A percentile compares a stretch with the other conserved stretches of the same genome.
Evolutionary conservation across 495 filamentous ascomycete genomes (phyloP).

Genomic region (Talaromyces nanjingensis): DNA sequence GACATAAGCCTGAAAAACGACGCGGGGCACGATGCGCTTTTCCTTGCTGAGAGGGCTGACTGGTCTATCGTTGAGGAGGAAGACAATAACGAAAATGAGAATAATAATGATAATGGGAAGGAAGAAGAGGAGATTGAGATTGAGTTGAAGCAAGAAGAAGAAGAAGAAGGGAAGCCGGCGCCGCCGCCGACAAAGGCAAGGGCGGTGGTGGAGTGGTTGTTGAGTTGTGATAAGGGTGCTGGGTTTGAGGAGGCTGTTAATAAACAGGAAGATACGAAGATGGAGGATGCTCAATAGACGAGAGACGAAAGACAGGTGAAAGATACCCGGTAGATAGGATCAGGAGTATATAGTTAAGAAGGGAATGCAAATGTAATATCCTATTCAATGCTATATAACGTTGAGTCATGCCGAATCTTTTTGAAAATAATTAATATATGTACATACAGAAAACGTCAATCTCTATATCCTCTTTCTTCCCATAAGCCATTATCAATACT

Average conservation of each 20-base stretch:
- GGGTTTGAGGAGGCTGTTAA: conserved; percentile 23
- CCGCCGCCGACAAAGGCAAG: conserved; percentile 11
- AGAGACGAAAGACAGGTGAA: not conserved
- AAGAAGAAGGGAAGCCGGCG: conserved; percentile 19
- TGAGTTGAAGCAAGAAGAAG: conserved; percentile 15
- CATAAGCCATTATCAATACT: not conserved
- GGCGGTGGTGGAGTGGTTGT: conserved; percentile 40
- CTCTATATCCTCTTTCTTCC: not conserved
- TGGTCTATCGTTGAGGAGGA: conserved; percentile 21
- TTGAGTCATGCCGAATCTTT: conserved; percentile 10
- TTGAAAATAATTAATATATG: conserved; percentile 11
- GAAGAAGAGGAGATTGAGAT: conserved; percentile 19
- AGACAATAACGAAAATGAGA: conserved; percentile 28
- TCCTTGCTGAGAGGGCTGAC: conserved; percentile 66
- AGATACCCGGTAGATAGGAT: not conserved
- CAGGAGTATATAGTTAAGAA: not conserved
- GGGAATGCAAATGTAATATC: not conserved
- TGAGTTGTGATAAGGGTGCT: conserved; percentile 32
- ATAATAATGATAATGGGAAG: conserved; percentile 22
- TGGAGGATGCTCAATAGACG: conserved; percentile 39
- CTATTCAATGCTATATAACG: not conserved
- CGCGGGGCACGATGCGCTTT: conserved; percentile 78
- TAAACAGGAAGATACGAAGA: conserved; percentile 44
- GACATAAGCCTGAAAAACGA: conserved; percentile 68
- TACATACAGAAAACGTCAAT: not conserved